These are phyloP conservation scores for Vitis hybrid DNA, from an alignment of 177 flowering plant genomes.

Conservation along the genomic window DNA sequence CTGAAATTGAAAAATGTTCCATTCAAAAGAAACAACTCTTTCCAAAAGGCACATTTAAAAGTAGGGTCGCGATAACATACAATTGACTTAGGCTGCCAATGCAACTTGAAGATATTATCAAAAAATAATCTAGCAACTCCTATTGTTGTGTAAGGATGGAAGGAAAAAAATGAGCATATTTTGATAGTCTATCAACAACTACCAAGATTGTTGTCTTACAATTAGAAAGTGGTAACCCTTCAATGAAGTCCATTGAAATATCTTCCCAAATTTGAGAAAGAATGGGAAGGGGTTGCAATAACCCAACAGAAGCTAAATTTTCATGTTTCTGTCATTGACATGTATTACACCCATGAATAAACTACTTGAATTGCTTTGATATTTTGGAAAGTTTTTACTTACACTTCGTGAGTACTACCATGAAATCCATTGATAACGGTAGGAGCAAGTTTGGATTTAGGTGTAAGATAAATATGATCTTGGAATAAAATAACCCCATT, in stretches of 20 bases:
- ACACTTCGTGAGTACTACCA: conserved; percentile 2
- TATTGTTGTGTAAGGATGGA: conserved; percentile 1
- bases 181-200: conserved; percentile 14
- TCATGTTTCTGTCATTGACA: conserved; percentile 7
- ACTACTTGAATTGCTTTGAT: neutral
- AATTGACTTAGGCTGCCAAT: conserved; percentile 1
- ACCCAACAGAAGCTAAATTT: neutral
- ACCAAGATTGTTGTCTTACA: conserved; percentile 9
- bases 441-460: neutral
- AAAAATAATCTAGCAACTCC: neutral
- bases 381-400: neutral
- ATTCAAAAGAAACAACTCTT: no score
- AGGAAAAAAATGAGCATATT: conserved; percentile 8
- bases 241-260: conserved; percentile 17
- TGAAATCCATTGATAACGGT: neutral
- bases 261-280: neutral
- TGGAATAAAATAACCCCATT: conserved; percentile 3
- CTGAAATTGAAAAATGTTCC: no score
- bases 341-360: neutral
- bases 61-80: no score
- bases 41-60: no score
- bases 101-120: neutral
- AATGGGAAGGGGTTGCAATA: conserved; percentile 12
- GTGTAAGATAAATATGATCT: neutral
- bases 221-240: conserved; percentile 7